phyloP scores from a whole-genome alignment of 1,284 basidiomycete species.

The Irpex sp. region DNA sequence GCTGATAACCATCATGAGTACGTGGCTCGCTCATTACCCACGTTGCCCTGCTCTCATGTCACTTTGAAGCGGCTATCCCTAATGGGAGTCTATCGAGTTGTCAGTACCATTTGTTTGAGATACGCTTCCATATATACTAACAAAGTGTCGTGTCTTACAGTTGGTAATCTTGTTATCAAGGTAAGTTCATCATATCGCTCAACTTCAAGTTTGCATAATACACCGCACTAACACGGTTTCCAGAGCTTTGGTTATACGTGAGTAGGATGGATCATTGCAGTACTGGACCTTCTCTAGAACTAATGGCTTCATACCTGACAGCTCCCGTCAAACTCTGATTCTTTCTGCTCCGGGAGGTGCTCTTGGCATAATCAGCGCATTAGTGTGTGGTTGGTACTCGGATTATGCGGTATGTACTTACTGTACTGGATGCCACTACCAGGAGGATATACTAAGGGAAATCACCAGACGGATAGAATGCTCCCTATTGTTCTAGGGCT shows the following conservation, averaged over 20 bases:
- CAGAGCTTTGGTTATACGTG: slow-evolving; percentile 60
- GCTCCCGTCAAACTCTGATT: slow-evolving; percentile 60
- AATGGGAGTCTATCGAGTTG: slow-evolving; percentile 63
- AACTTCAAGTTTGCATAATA: neutral
- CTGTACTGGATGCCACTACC: neutral
- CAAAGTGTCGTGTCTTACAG: slow-evolving; percentile 27
- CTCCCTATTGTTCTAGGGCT: slow-evolving; percentile 57
- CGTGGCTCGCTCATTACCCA: slow-evolving; percentile 31
- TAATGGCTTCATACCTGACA: slow-evolving; percentile 18
- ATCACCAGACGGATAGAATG: slow-evolving; percentile 50
- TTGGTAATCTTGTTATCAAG: slow-evolving; percentile 60
- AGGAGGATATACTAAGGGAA: slow-evolving; percentile 1
- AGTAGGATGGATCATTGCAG: slow-evolving; percentile 12
- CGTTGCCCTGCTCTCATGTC: neutral
- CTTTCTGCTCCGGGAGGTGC: slow-evolving; percentile 55
- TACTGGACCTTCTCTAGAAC: neutral
- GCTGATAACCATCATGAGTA: slow-evolving; percentile 53
- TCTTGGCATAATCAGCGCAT: slow-evolving; percentile 43
- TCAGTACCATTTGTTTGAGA: slow-evolving; percentile 27
- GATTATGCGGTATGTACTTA: slow-evolving; percentile 48
- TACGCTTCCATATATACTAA: neutral
- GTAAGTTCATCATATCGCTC: neutral
- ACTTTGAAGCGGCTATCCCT: slow-evolving; percentile 49
- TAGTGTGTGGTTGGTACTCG: slow-evolving; percentile 61
- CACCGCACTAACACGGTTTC: neutral